A percentile compares a stretch with the other conserved stretches of the same genome.
phyloP scores from a whole-genome alignment of 768 basidiomycete genomes.

The Dendrothele bispora region DNA sequence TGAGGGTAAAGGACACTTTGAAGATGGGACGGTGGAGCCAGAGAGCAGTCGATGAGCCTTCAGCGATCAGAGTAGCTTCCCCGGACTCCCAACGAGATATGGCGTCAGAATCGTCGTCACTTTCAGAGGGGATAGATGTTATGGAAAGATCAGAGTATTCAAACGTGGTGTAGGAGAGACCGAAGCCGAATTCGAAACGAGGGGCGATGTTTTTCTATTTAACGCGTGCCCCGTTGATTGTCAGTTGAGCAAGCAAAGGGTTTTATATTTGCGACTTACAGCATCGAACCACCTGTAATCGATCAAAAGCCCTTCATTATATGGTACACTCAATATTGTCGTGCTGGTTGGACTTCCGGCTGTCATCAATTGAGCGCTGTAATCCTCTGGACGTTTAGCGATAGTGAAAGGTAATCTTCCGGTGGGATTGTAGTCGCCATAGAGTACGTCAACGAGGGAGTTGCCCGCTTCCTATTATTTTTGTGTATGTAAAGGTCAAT shows the following conservation, averaged over 20 bases:
- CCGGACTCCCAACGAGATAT: constrained; percentile 59
- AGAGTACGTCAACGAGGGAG: constrained; percentile 68
- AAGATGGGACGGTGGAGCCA: constrained; percentile 73
- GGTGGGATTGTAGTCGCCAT: constrained; percentile 67
- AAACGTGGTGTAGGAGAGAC: constrained; percentile 84
- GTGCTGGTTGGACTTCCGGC: constrained; percentile 27
- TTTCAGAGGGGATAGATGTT: constrained; percentile 36
- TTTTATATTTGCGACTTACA: constrained; percentile 35
- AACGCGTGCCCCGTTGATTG: constrained; percentile 12
- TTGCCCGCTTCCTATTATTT: constrained; percentile 62
- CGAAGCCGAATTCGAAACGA: constrained; percentile 89
- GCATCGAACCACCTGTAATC: constrained; percentile 77
- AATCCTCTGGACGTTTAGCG: constrained; percentile 58
- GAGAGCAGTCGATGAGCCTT: constrained; percentile 60
- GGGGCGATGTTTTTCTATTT: constrained; percentile 66
- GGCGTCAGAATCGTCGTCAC: constrained; percentile 36
- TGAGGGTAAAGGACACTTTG: constrained; percentile 60
- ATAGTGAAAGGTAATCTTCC: constrained; percentile 76
- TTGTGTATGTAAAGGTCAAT: background rate
- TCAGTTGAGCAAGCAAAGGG: background rate
- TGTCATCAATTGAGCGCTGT: constrained; percentile 48
- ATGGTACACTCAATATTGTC: constrained; percentile 49
- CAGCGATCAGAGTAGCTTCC: constrained; percentile 48
- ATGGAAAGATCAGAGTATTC: constrained; percentile 62
- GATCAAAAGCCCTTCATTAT: constrained; percentile 62